phyloP scores from a whole-genome alignment of 257 asterid species.

The Forsythia suspensa region DNA sequence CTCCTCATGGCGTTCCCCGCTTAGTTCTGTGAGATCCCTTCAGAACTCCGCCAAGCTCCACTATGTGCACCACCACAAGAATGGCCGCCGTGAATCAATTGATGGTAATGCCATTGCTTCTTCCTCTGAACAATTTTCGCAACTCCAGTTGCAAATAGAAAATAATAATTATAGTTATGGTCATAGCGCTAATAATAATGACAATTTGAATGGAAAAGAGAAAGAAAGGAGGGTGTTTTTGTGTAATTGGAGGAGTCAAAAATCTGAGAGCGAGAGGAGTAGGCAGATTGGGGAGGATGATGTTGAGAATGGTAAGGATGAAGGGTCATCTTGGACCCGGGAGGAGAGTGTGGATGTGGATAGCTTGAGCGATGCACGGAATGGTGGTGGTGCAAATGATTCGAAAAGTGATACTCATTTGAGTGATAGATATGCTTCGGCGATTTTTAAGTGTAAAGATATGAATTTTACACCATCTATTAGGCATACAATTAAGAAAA shows the following conservation, averaged over 20 bases:
- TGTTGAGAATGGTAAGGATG: slow-evolving; percentile 41
- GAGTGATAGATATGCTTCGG: slow-evolving; percentile 57
- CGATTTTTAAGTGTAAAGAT: slow-evolving; percentile 60
- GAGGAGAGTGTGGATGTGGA: slow-evolving; percentile 58
- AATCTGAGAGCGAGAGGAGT: slow-evolving; percentile 76
- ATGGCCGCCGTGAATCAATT: slow-evolving; percentile 21
- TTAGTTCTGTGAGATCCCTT: slow-evolving; percentile 71
- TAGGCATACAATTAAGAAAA: slow-evolving; percentile 53
- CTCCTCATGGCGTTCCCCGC: slow-evolving; percentile 88
- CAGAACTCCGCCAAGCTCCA: slow-evolving; percentile 47
- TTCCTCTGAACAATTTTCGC: slow-evolving; percentile 34
- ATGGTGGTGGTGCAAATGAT: slow-evolving; percentile 72
- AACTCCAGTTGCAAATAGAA: slow-evolving; percentile 17
- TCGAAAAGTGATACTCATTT: slow-evolving; percentile 73
- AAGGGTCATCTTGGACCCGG: slow-evolving; percentile 46
- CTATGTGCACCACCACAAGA: slow-evolving; percentile 60
- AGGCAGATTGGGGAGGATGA: slow-evolving; percentile 52
- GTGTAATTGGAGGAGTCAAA: slow-evolving; percentile 86
- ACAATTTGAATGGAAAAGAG: slow-evolving; percentile 35
- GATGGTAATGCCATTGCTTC: slow-evolving; percentile 37
- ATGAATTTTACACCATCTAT: slow-evolving; percentile 59
- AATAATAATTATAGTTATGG: slow-evolving; percentile 18
- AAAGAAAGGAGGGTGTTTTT: slow-evolving; percentile 65
- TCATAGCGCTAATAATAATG: slow-evolving; percentile 22
- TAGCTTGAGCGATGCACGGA: slow-evolving; percentile 59